Base-by-base conservation (phyloP, 805 yeast species). In the Candida quercuum region DNA sequence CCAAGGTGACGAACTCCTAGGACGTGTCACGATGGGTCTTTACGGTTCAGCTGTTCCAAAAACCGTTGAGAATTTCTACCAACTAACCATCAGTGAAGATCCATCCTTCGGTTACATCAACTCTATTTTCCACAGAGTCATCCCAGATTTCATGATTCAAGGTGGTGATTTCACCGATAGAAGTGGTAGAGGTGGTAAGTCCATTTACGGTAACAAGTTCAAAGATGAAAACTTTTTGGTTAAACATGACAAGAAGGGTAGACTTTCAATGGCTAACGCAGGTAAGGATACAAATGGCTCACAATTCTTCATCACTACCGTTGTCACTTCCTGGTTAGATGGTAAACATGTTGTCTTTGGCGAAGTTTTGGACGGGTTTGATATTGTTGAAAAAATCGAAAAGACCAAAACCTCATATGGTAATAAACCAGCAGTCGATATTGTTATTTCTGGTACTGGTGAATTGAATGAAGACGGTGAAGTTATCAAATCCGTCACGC, bases 341-440 rank as follows among this genome's bases (percentile, higher is more conserved):
- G 89, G 91, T 49, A 78, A 70, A 49, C 98, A 91, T 63, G 98
- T 91, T 57, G 98, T 91, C 30, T 91, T 91, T 54, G 98, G 98
- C 47, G 85, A 86, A 66, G 96, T 91, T 37, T 23, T 32, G 32
- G 46, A 42, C 23, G 43, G 43, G 29, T 71, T 78, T 69, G 96
- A 91, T 47, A 76, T 87, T 35, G 86, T 91, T 39, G 64, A 71
- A 48, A 71, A 75, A 61, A 78, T 93, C 56, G 96, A 88, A 65
- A 61, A 61, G 33, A 78, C 84, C 44, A 76, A 78, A 64, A 87
- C 94, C 18, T 64, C 67, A 42, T 65, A 71, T 51, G 78, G 84
- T 47, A 93, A 87, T 63, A 72, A 67, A 48, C 99, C 99, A 38
- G 63, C 61, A 39, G 73, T 72, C 51, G 76, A 75, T 20, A 68